Evolutionary conservation across 148 eudicot genomes (phyloP), one percentile per base, ranked within the genome.

Genomic region (Vaccinium vitisidaea): DNA sequence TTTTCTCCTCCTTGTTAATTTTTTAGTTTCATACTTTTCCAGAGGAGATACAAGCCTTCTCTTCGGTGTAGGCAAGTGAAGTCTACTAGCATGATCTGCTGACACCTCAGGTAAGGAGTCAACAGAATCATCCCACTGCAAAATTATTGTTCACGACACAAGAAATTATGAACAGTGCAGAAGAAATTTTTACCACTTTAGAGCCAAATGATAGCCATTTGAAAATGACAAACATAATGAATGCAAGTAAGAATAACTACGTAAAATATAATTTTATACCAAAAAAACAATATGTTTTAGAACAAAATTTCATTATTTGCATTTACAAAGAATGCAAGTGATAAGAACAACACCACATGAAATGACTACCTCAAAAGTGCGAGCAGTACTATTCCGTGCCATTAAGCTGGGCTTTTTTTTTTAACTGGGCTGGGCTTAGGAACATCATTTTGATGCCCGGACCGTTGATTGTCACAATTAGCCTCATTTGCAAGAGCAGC

Each of bases 91-190:
- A 61, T 80, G 49, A 77, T 21, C 79, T 63, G 85, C 70, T 36
- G 86, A 85, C 50, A 78, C 92, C 52, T 82, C 87, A 58, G 86
- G 36, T 48, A 84, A 85, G 39, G 43, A 80, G n/a, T 92, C 96
- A 77, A 86, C 71, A 3, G 92, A 89, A 56, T 93, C 93, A 80
- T 90, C 88, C 94, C 95, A 92, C 88, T 90, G 88, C 86, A 89
- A 75, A 87, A 59, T 48, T 16, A 82, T 1, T 3, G n/a, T 23
- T 80, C 9, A 61, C 6, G 43, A 79, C 36, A 59, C 25, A 19
- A 13, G 30, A 15, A 54, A 36, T 11, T 52, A 32, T 52, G 10
- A n/a, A 58, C 55, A 79, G 14, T 49, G 6, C n/a, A 23, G 56
- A 48, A 77, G 25, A 78, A 54, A 53, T 15, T 52, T 27, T n/a